Evolutionary conservation across 768 basidiomycete species (phyloP), one percentile per base, ranked within the genome.

Genomic region (Mycena capillaripes): DNA sequence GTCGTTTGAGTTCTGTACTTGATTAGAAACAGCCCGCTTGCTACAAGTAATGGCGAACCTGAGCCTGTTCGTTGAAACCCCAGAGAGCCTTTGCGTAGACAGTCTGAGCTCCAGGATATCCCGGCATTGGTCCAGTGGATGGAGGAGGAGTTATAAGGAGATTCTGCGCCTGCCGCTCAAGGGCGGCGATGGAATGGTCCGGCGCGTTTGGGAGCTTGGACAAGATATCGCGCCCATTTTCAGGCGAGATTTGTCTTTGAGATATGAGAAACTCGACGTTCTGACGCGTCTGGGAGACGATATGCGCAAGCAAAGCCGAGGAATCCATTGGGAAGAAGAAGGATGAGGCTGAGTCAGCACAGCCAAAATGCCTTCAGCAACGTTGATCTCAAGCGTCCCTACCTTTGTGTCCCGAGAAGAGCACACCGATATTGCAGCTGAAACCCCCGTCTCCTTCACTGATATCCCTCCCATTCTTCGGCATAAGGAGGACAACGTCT

Each of bases 401-500:
- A 66, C 77, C 12, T 87, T 82, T 70, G 79, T 81, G 9, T 82
- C 84, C 17, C 82, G 85, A 11, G 94, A 95, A 60, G 92, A 96
- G 75, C 93, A 96, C 82, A 83, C 84, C 34, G 79, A 81, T 4
- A 78, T 96, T 38, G 86, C 92, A 8, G 89, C 88, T n/a, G 92
- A 93, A 1, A 98, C 97, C 0, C 97, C 97, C 1, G 78, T 86
- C 1, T 95, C 95, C 0, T 98, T 98, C 83, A 85, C 82, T 71
- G 92, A 94, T 76, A 97, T 99, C 68, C 95, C 93, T 1, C 92
- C 97, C 1, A 86, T 97, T 66, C 84, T 97, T 63, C 88, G 90
- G 75, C 92, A 94, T 83, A 87, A 88, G 76, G 89, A 97, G 77
- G 88, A 91, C 1, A 87, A 89, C 77, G 94, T 97, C 60, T 86